Base-by-base conservation (phyloP, 768 basidiomycete species). In the Pulveroboletus ravenelii region DNA sequence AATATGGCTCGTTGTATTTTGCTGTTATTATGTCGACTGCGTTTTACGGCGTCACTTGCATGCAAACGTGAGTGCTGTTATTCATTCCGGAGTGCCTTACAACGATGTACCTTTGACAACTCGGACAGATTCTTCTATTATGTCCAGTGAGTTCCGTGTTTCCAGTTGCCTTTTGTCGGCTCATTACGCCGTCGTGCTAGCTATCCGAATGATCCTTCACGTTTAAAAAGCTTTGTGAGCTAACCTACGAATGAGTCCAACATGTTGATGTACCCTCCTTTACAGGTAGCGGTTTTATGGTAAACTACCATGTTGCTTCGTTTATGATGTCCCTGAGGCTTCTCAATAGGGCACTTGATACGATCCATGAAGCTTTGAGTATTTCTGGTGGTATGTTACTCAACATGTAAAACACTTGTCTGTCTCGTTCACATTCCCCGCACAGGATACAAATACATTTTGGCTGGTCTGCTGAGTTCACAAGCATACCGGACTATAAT, bases 241-340 rank as follows among this genome's bases (percentile, higher is more conserved):
- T 39, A 12, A 8, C 0, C 23, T 18, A 1, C 30, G 14, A 40
- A 12, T 18, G n/a, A 17, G 10, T n/a, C 5, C 3, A 10, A 25
- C 6, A 18, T 36, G 10, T 18, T 50, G 6, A 39, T 15, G 17
- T 36, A 34, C 14, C 17, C 2, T 23, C 20, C 20, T 23, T 3
- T 18, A 2, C 17, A 59, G 58, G 58, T 56, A 12, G 43, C 46
- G 13, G 40, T 14, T 12, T 3, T 58, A 31, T 58, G 57, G 57
- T 59, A 30, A 10, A 23, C 13, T 2, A 2, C 7, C 5, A n/a
- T 8, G 6, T 18, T 12, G 6, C 17, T 10, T 35, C 5, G 15
- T 35, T 30, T 3, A 6, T 6, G 7, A 13, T 13, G 1, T 27
- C 25, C 25, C 25, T 32, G 13, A 59, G 29, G 1, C 10, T 31